Conservation (phyloP, 106 monocot species). For the Dactylorhiza incarnata region DNA sequence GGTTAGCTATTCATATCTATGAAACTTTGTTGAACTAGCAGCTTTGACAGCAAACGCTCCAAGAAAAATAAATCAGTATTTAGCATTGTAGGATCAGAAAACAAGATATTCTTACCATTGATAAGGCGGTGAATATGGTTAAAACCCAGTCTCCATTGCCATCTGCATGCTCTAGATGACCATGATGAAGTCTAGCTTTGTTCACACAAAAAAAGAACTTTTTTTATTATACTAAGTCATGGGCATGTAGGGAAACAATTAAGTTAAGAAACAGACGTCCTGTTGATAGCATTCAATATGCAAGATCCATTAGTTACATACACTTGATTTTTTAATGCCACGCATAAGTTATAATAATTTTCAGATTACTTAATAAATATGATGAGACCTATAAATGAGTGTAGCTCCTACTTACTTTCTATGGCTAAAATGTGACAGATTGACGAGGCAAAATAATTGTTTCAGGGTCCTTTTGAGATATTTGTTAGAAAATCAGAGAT, state of each 20-base stretch:
- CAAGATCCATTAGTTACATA: background rate
- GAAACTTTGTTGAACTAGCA: background rate
- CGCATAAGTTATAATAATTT: background rate
- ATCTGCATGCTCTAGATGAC: constrained; percentile 86
- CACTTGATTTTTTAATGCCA: background rate
- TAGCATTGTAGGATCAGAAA: background rate
- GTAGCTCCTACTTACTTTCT: background rate
- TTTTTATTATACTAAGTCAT: background rate
- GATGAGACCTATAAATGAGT: background rate
- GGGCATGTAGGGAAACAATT: background rate
- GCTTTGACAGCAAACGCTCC: background rate
- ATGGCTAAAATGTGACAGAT: too few relatives aligned
- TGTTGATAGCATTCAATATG: background rate
- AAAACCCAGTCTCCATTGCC: constrained; percentile 99
- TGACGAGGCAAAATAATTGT: background rate
- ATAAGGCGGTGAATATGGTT: constrained; percentile 88
- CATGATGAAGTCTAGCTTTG: constrained; percentile 81
- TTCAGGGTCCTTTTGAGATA: background rate
- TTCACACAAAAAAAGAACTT: background rate
- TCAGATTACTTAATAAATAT: background rate
- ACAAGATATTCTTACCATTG: constrained; percentile 45
- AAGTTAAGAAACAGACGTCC: background rate
- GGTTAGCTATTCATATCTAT: background rate
- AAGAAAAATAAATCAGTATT: background rate
- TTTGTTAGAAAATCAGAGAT: background rate